Evolutionary conservation across 2,329 filamentous ascomycete species (phyloP), one percentile per base, ranked within the genome.

Genomic region (Trichoderma brevicompactum): DNA sequence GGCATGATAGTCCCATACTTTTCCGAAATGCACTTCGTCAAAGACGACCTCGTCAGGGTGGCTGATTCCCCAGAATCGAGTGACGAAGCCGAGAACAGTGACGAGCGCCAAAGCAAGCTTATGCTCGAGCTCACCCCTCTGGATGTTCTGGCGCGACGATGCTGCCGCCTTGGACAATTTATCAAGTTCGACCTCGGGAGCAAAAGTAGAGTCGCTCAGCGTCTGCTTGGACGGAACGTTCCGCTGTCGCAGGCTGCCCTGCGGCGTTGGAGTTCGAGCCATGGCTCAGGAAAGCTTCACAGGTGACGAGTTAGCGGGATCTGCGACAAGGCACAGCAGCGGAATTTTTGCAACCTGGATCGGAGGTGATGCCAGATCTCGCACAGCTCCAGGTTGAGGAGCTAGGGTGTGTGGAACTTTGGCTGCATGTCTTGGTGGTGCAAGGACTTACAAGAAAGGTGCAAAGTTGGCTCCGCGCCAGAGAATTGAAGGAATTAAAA

Each of bases 1-100:
- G n/a, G 10, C n/a, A 36, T 36, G 10, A 28, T 55, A 8, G 8
- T 12, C 50, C 73, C 84, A 66, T 83, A 97, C 94, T 91, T 99
- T 99, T 82, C 95, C 95, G 79, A 99, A 99, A 81, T 99, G 95
- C 65, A 99, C 95, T 80, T 99, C 95, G 76, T 99, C 95, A 75
- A 99, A 99, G 56, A 99, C 95, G 64, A 99, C 95, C 81, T 98
- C 91, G 75, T 96, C 89, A 15, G 95, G 95, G 79, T 97, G 94
- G 76, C 86, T 92, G 77, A 99, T 97, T 68, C 93, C 94, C 87
- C 91, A 98, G 83, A 99, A 99, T 68, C 95, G 87, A 54, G 95
- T 98, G 68, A 93, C 74, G 74, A 99, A 98, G 56, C 92, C 94
- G 70, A 97, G 81, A 34, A 87, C 73, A 2, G 94, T 98, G 74